Evolutionary conservation across 495 filamentous ascomycete species (phyloP).

Genomic region (Physcia stellaris): DNA sequence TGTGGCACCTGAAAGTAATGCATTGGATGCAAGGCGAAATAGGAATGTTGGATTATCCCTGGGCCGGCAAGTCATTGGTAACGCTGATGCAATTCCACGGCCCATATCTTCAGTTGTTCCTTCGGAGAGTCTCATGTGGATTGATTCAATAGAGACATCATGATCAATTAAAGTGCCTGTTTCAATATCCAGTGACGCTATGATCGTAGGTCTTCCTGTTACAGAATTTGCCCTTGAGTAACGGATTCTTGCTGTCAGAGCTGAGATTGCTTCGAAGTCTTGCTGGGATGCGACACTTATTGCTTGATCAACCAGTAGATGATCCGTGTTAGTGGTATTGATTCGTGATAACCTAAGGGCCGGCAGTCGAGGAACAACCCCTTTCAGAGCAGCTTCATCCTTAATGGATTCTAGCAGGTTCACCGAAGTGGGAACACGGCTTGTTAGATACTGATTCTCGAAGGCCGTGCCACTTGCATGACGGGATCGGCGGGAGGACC

Average conservation of each 20-base stretch:
- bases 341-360: constrained; percentile 68
- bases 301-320: constrained; percentile 50
- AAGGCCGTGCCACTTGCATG: constrained; percentile 29
- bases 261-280: constrained; percentile 60
- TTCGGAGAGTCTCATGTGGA: constrained; percentile 49
- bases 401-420: constrained; percentile 73
- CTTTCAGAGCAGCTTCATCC: constrained; percentile 49
- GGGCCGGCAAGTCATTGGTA: constrained; percentile 59
- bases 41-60: constrained; percentile 77
- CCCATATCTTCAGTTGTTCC: constrained; percentile 59
- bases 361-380: constrained; percentile 61
- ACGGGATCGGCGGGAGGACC: constrained; percentile 46
- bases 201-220: constrained; percentile 48
- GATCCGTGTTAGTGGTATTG: constrained; percentile 43
- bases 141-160: constrained; percentile 53
- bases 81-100: constrained; percentile 36
- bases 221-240: constrained; percentile 60
- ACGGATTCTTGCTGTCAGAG: constrained; percentile 70
- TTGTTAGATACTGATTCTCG: constrained; percentile 65
- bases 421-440: constrained; percentile 57
- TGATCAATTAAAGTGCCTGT: constrained; percentile 70
- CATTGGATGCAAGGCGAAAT: constrained; percentile 57
- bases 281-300: constrained; percentile 42
- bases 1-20: constrained; percentile 28
- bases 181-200: constrained; percentile 79